These are phyloP conservation scores for Lentinus tigrinus DNA, from an alignment of 768 basidiomycete genomes.

Conservation along the genomic window DNA sequence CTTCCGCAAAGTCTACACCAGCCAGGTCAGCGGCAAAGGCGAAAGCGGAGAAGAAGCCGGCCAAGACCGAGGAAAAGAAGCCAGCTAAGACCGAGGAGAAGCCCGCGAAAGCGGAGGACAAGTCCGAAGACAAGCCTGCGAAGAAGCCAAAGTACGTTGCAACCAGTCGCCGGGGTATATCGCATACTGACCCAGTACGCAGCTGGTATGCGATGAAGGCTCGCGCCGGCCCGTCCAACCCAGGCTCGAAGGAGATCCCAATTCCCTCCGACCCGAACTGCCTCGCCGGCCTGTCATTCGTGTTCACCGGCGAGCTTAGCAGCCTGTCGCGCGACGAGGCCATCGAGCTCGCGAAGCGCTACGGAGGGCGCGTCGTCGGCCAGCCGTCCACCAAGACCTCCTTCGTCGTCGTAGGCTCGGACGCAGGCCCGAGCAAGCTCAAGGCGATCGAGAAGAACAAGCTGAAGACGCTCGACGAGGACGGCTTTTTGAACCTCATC, in stretches of 20 bases:
- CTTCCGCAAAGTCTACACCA: slow-evolving; percentile 3
- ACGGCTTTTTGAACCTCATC: slow-evolving; percentile 83
- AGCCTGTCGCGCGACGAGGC: slow-evolving; percentile 89
- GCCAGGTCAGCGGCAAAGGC: background rate
- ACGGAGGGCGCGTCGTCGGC: slow-evolving; percentile 78
- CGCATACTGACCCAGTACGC: slow-evolving; percentile 3
- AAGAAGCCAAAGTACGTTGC: slow-evolving; percentile 19
- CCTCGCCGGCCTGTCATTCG: slow-evolving; percentile 83
- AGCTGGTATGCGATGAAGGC: slow-evolving; percentile 58
- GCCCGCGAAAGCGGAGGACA: slow-evolving; percentile 4
- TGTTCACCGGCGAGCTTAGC: slow-evolving; percentile 92
- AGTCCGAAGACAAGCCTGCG: slow-evolving; percentile 16
- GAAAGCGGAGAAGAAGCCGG: slow-evolving; percentile 12
- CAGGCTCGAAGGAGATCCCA: slow-evolving; percentile 60
- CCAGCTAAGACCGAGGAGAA: slow-evolving; percentile 6
- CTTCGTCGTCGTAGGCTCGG: slow-evolving; percentile 84
- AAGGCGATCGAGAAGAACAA: slow-evolving; percentile 79
- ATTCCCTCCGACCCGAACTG: slow-evolving; percentile 77
- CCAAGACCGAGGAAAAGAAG: slow-evolving; percentile 12
- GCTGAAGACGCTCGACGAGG: slow-evolving; percentile 77
- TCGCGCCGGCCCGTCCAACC: slow-evolving; percentile 55
- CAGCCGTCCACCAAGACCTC: slow-evolving; percentile 90
- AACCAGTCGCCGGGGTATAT: background rate
- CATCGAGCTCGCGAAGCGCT: slow-evolving; percentile 85
- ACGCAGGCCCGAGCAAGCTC: slow-evolving; percentile 89